phyloP scores from a whole-genome alignment of 2,329 filamentous ascomycete genomes.

The Zymoseptoria pseudotritici region DNA sequence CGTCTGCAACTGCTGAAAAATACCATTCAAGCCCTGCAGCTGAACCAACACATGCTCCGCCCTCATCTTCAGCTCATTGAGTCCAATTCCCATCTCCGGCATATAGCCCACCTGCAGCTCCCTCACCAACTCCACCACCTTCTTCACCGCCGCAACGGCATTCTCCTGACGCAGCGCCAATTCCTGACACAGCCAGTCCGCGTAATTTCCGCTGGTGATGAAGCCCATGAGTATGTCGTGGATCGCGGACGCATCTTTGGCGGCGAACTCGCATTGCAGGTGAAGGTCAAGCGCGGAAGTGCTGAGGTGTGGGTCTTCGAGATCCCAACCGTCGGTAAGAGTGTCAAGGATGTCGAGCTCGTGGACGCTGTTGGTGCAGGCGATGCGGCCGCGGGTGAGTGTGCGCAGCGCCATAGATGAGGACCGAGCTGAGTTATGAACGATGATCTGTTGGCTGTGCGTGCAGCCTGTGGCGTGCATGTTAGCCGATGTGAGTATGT shows the following conservation, averaged over 20 bases:
- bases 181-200: slow-evolving; percentile 3
- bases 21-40: background rate
- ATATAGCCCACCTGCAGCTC: background rate
- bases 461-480: background rate
- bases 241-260: slow-evolving; percentile 6
- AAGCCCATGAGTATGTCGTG: slow-evolving; percentile 6
- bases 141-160: slow-evolving; percentile 3
- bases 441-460: background rate
- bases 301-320: background rate
- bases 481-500: background rate
- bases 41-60: background rate
- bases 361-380: slow-evolving; percentile 5
- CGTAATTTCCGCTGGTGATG: background rate
- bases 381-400: slow-evolving; percentile 3
- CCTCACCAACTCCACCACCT: slow-evolving; percentile 1
- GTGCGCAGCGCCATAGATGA: slow-evolving; percentile 1
- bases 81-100: background rate
- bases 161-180: slow-evolving; percentile 5
- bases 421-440: background rate
- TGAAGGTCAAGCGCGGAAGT: slow-evolving; percentile 5
- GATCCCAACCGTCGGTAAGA: slow-evolving; percentile 7
- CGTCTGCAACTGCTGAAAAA: background rate
- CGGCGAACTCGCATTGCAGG: slow-evolving; percentile 7
- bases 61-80: slow-evolving; percentile 4
- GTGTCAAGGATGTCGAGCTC: slow-evolving; percentile 5